phyloP scores from a whole-genome alignment of 371 early-diverging fungal genomes.

The Mucor saturninus region DNA sequence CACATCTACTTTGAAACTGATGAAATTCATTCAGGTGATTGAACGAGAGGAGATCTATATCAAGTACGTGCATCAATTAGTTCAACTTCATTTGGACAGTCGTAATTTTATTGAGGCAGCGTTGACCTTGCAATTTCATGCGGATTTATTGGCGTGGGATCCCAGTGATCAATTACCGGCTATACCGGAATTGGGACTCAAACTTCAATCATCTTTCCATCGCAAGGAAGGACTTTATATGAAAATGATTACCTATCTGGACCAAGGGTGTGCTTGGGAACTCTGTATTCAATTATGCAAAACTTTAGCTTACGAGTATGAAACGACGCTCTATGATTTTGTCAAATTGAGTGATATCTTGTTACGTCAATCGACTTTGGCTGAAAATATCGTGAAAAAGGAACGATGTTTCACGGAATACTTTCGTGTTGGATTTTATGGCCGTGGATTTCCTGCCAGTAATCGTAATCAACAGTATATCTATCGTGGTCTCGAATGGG shows the following conservation, averaged over 20 bases:
- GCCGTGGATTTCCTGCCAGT: slow-evolving; percentile 63
- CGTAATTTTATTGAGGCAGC: slow-evolving; percentile 75
- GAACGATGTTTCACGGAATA: slow-evolving; percentile 73
- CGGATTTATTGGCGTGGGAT: slow-evolving; percentile 72
- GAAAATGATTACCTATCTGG: slow-evolving; percentile 66
- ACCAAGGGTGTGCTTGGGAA: slow-evolving; percentile 76
- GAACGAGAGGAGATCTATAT: slow-evolving; percentile 71
- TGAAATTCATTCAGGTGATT: slow-evolving; percentile 67
- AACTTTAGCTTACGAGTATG: slow-evolving; percentile 67
- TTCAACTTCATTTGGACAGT: slow-evolving; percentile 62
- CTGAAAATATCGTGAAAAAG: slow-evolving; percentile 62
- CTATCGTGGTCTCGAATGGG: slow-evolving; percentile 77
- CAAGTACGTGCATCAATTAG: slow-evolving; percentile 74
- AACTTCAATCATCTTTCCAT: slow-evolving; percentile 59
- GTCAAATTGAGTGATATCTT: slow-evolving; percentile 58
- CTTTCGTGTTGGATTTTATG: slow-evolving; percentile 81
- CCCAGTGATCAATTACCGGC: slow-evolving; percentile 50
- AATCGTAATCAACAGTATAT: slow-evolving; percentile 73
- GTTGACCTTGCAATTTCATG: slow-evolving; percentile 70
- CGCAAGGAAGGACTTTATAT: slow-evolving; percentile 71
- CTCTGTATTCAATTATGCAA: slow-evolving; percentile 66
- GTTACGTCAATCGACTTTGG: slow-evolving; percentile 60
- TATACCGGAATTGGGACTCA: slow-evolving; percentile 58
- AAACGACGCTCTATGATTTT: slow-evolving; percentile 61
- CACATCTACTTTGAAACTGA: slow-evolving; percentile 64